Conservation (phyloP, 306 rosid species). For the Prunus campanulata region DNA sequence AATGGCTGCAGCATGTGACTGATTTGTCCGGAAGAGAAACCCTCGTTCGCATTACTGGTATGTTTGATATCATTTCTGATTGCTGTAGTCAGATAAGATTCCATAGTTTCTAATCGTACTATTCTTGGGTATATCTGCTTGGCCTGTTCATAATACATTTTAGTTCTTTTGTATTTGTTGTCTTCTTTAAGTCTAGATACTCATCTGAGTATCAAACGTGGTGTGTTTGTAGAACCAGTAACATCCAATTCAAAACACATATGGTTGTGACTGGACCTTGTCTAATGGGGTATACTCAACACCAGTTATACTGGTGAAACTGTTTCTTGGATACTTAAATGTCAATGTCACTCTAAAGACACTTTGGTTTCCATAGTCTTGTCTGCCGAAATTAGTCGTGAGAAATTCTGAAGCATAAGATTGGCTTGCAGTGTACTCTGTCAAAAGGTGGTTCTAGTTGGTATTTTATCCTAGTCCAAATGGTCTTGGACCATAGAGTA, state of each 20-base stretch:
- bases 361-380: neutral
- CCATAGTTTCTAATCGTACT: neutral
- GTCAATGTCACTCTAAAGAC: neutral
- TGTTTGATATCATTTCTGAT: neutral
- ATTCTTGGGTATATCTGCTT: neutral
- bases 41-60: slow-evolving; percentile 75
- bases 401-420: neutral
- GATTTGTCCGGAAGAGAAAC: slow-evolving; percentile 94
- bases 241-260: neutral
- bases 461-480: too few species aligned
- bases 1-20: slow-evolving; percentile 65
- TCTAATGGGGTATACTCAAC: neutral
- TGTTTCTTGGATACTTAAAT: neutral
- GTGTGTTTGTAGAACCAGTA: neutral
- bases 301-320: neutral
- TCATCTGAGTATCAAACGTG: neutral
- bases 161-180: neutral
- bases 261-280: neutral
- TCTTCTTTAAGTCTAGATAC: too few species aligned
- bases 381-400: neutral
- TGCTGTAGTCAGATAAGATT: neutral
- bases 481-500: neutral
- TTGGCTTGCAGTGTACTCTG: neutral
- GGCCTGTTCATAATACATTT: neutral
- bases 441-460: neutral